phyloP scores from a whole-genome alignment of 2,329 filamentous ascomycete species.

The Penicillium sp. region DNA sequence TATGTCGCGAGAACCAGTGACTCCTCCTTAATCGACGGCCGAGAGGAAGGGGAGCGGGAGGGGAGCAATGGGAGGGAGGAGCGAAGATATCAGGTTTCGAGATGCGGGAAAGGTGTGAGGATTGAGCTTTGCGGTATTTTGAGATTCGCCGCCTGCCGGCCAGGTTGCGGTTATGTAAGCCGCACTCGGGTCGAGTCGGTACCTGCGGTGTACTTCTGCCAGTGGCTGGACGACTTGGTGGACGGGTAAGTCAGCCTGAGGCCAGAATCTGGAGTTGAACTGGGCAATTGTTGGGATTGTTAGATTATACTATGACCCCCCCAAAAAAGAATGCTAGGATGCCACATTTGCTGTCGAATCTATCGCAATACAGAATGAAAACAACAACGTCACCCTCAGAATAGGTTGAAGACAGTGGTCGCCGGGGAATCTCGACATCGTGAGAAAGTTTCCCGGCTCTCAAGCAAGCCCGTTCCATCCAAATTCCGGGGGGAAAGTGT shows the following conservation, averaged over 20 bases:
- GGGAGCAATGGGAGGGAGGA: constrained; percentile 1
- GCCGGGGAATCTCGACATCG: no score
- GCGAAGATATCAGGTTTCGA: constrained; percentile 10
- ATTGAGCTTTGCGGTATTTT: constrained; percentile 25
- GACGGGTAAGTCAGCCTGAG: not conserved
- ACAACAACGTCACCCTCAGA: no score
- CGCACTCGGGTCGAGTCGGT: constrained; percentile 17
- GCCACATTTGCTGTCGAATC: no score
- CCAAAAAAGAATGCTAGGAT: no score
- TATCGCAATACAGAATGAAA: no score
- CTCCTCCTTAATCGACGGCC: constrained; percentile 23
- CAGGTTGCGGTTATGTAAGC: constrained; percentile 14
- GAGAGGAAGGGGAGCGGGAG: constrained; percentile 19
- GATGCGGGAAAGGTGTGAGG: constrained; percentile 16
- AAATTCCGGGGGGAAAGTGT: not conserved
- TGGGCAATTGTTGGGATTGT: not conserved
- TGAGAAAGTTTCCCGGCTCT: no score
- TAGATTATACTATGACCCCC: no score
- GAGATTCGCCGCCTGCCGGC: constrained; percentile 9
- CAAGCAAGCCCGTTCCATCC: no score
- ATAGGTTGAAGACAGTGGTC: no score
- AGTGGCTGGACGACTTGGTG: not conserved
- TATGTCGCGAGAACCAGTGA: constrained; percentile 27
- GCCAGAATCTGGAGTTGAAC: not conserved
- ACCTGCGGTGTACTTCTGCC: constrained; percentile 7